These are phyloP conservation scores for Aspergillus egyptiacus DNA, from an alignment of 495 filamentous ascomycete genomes.

Conservation along the genomic window DNA sequence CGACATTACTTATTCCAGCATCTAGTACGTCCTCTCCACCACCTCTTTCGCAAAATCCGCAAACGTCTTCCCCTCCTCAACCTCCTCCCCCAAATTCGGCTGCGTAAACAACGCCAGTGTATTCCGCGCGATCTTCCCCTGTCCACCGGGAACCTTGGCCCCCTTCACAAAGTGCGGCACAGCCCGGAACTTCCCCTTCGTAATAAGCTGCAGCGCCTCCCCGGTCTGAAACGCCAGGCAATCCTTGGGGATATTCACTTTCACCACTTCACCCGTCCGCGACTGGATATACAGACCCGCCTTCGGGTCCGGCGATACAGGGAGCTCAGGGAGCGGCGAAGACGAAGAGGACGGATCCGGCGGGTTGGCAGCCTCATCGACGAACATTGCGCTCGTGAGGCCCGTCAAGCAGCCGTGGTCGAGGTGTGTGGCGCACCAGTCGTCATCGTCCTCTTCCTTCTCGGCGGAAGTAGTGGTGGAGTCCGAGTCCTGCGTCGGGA, in stretches of 20 bases:
- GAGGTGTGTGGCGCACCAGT: conserved; percentile 94
- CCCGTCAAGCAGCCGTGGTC: conserved; percentile 93
- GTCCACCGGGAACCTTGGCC: conserved; percentile 29
- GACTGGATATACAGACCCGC: conserved; percentile 91
- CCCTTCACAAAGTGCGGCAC: conserved; percentile 96
- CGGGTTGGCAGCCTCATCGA: conserved; percentile 65
- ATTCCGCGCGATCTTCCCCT: conserved; percentile 68
- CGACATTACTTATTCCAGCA: no score
- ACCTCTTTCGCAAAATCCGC: conserved; percentile 83
- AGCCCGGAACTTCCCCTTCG: conserved; percentile 78
- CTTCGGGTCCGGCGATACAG: conserved; percentile 66
- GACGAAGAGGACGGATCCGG: conserved; percentile 17
- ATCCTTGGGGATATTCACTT: conserved; percentile 83
- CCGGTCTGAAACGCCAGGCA: conserved; percentile 96
- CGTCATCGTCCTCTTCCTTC: conserved; percentile 58
- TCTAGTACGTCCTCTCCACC: conserved; percentile 69
- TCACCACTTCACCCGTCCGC: conserved; percentile 66
- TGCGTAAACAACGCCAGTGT: conserved; percentile 97
- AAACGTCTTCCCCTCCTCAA: conserved; percentile 69
- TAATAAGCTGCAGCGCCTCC: conserved; percentile 85
- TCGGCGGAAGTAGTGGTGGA: conserved; percentile 7
- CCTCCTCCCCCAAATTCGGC: conserved; percentile 83
- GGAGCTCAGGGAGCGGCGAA: conserved; percentile 57
- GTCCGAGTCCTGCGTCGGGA: conserved; percentile 38
- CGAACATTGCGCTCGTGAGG: conserved; percentile 90